phyloP scores from a whole-genome alignment of 495 filamentous ascomycete genomes.

The Trichoderma orchidacearum region DNA sequence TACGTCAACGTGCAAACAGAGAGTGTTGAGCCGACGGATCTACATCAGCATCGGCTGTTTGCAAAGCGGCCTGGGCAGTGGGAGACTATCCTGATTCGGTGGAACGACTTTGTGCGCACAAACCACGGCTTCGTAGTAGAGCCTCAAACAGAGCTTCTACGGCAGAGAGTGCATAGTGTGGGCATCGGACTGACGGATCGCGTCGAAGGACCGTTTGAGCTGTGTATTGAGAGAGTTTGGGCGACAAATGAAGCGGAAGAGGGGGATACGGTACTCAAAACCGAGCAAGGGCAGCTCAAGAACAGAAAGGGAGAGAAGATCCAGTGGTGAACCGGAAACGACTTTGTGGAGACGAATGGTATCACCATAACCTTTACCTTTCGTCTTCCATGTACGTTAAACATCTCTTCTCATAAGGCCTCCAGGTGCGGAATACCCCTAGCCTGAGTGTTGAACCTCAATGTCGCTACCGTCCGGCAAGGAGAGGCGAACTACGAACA shows the following conservation, averaged over 20 bases:
- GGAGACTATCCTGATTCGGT: constrained; percentile 84
- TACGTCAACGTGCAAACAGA: constrained; percentile 95
- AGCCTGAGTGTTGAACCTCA: too few species aligned
- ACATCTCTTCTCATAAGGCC: too few species aligned
- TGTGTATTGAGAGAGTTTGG: constrained; percentile 77
- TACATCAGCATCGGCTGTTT: constrained; percentile 91
- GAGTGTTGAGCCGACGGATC: constrained; percentile 75
- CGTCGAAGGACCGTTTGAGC: constrained; percentile 71
- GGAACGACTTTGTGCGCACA: constrained; percentile 86
- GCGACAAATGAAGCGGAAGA: constrained; percentile 46
- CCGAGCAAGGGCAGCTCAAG: constrained; percentile 6
- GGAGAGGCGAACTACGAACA: too few species aligned
- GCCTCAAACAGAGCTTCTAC: constrained; percentile 76
- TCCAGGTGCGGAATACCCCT: too few species aligned
- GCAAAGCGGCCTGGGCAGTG: constrained; percentile 68
- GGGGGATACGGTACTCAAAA: constrained; percentile 15
- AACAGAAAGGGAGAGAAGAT: constrained; percentile 4
- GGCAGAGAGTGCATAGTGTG: constrained; percentile 69
- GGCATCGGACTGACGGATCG: constrained; percentile 85
- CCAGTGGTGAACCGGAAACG: constrained; percentile 1
- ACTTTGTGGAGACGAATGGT: neutral
- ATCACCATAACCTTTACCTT: neutral
- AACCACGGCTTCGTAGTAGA: constrained; percentile 83
- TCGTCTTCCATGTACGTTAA: too few species aligned
- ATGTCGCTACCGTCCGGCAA: too few species aligned